Base-by-base conservation (phyloP, 148 eudicot genomes). In the Rhododendron ferrugineum region DNA sequence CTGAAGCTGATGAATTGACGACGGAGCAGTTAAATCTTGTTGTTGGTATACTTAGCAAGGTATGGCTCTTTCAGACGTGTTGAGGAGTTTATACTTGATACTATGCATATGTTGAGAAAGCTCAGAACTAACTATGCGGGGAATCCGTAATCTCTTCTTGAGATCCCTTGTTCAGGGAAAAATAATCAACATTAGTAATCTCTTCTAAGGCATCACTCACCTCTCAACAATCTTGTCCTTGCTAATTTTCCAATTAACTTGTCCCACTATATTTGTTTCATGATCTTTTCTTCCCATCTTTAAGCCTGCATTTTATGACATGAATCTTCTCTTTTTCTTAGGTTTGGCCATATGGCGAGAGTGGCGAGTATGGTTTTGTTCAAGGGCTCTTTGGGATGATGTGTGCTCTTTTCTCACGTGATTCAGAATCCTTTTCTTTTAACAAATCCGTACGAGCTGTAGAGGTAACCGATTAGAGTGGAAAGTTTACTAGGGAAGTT, bases 311-410 rank as follows among this genome's bases (percentile, higher is more conserved):
- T 68, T 60, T 75, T 22, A n/a, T 42, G 30, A 72, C 58, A 32
- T 8, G 32, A 64, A 36, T 44, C 26, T 46, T 72, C 74, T 49
- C 20, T 54, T 47, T 85, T 47, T 6, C 78, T 16, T 88, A 97
- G 99, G 95, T 92, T 78, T 97, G 99, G 99, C 98, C 99, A 56
- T 97, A 94, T 87, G 99, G 94, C 78, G 98, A 95, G 88, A 93
- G 91, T 85, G 96, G 92, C 50, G 97, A 93, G 80, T 92, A 90
- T 86, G 99, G 98, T 75, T 92, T 94, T 86, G 90, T 97, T 86
- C 98, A 95, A 91, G 94, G 95, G 75, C 95, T 97, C 79, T 93
- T 95, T 86, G 90, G 94, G 86, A 89, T 92, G 96, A 95, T 93
- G 96, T 90, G 86, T 88, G 85, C 92, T 84, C 86, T 97, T 81